These are phyloP conservation scores for Trypanosoma melophagium DNA, from an alignment of 208 protist genomes.

Conservation along the genomic window DNA sequence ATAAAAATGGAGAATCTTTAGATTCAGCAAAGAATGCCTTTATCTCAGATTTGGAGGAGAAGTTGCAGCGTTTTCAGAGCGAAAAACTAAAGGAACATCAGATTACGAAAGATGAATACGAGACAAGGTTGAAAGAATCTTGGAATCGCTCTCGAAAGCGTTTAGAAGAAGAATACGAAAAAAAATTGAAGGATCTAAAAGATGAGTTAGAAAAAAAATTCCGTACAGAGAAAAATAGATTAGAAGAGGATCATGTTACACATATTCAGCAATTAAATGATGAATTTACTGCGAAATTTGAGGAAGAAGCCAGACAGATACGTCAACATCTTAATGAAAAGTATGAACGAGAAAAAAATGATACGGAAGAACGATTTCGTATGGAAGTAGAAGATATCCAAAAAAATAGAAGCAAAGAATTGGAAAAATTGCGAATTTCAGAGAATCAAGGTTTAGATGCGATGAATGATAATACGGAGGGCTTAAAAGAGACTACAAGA, in stretches of 20 bases:
- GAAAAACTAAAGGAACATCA: constrained; percentile 22
- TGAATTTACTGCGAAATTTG: constrained; percentile 24
- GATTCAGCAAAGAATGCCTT: constrained; percentile 4
- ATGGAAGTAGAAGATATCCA: constrained; percentile 12
- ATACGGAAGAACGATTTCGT: constrained; percentile 5
- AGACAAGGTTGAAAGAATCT: constrained; percentile 17
- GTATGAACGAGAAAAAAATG: constrained; percentile 18
- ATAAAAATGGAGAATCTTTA: neutral
- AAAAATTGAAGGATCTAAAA: constrained; percentile 27
- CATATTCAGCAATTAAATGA: constrained; percentile 20
- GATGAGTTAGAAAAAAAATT: constrained; percentile 34
- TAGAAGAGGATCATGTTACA: constrained; percentile 18
- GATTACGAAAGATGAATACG: constrained; percentile 20
- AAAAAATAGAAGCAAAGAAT: constrained; percentile 16
- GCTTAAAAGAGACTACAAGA: neutral
- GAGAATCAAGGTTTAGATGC: neutral
- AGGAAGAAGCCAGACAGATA: constrained; percentile 20
- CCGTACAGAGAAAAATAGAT: constrained; percentile 13
- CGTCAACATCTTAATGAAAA: constrained; percentile 19
- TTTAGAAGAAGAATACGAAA: constrained; percentile 23
- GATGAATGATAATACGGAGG: constrained; percentile 7
- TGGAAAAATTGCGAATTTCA: constrained; percentile 10
- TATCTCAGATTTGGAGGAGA: constrained; percentile 1
- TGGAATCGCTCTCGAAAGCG: constrained; percentile 1
- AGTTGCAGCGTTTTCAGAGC: constrained; percentile 15